Evolutionary conservation across 2,329 filamentous ascomycete species (phyloP).

Genomic region (Akanthomyces dipterigenus): DNA sequence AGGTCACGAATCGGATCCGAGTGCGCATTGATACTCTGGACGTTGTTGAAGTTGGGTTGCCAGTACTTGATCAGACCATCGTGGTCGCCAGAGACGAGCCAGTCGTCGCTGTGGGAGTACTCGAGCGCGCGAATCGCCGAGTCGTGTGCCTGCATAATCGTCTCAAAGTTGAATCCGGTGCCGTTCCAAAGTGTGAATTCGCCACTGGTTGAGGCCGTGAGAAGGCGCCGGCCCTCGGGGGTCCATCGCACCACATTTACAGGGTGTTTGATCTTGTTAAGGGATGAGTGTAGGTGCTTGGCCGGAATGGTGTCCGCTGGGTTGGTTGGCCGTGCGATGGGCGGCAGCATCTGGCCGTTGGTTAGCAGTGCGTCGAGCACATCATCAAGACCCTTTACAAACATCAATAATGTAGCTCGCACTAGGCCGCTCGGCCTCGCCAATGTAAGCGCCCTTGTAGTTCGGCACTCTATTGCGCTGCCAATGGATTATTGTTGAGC

Average conservation of each 20-base stretch:
- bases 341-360: conserved; percentile 68
- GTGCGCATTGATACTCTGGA: conserved; percentile 89
- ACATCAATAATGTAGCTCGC: conserved; percentile 87
- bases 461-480: conserved; percentile 67
- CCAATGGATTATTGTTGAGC: conserved; percentile 84
- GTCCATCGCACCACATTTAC: conserved; percentile 98
- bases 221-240: conserved; percentile 80
- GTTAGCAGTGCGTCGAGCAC: conserved; percentile 15
- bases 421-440: conserved; percentile 79
- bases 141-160: conserved; percentile 97
- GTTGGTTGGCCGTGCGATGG: conserved; percentile 64
- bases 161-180: conserved; percentile 98
- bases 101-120: conserved; percentile 95
- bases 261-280: conserved; percentile 97
- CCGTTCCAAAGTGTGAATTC: conserved; percentile 99
- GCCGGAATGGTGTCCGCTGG: conserved; percentile 84
- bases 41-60: conserved; percentile 98
- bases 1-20: conserved; percentile 84
- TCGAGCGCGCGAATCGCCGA: conserved; percentile 73
- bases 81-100: conserved; percentile 92
- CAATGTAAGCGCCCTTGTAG: conserved; percentile 62
- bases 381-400: conserved; percentile 26
- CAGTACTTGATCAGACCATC: conserved; percentile 96
- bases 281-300: conserved; percentile 94
- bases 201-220: conserved; percentile 92